These are phyloP conservation scores for Azolla pinnata DNA, from an alignment of 75 land plant species.

Conservation along the genomic window DNA sequence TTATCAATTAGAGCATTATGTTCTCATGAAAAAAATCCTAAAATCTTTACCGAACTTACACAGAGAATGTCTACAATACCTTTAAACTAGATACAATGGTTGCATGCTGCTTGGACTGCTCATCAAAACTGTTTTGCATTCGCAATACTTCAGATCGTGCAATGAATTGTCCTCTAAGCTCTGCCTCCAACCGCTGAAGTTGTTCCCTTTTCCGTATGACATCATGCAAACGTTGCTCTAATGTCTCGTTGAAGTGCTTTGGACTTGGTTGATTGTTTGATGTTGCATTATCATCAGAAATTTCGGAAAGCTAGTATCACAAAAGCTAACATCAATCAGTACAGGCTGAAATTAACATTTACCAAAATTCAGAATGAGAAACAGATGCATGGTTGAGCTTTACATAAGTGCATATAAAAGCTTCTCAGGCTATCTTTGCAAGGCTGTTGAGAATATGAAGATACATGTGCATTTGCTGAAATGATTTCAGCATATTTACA, in stretches of 20 bases:
- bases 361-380: too few species aligned
- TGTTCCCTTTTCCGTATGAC: conserved; percentile 68
- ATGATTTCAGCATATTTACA: too few species aligned
- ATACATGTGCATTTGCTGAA: too few species aligned
- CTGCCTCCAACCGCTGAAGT: conserved; percentile 71
- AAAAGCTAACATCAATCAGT: too few species aligned
- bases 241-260: conserved; percentile 23
- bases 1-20: too few species aligned
- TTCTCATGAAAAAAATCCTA: too few species aligned
- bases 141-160: conserved; percentile 52
- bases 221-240: conserved; percentile 56
- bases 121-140: conserved; percentile 58
- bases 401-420: background rate
- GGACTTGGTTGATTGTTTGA: background rate
- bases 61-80: too few species aligned
- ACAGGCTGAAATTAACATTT: too few species aligned
- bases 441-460: too few species aligned
- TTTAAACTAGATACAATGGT: conserved; percentile 42
- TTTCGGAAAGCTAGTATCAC: too few species aligned
- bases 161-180: conserved; percentile 59
- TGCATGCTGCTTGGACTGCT: conserved; percentile 69
- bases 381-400: too few species aligned
- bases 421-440: background rate
- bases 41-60: too few species aligned
- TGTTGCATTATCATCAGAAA: background rate